Evolutionary conservation across 805 yeast genomes (phyloP).

Genomic region (Wickerhamiella parazyma): DNA sequence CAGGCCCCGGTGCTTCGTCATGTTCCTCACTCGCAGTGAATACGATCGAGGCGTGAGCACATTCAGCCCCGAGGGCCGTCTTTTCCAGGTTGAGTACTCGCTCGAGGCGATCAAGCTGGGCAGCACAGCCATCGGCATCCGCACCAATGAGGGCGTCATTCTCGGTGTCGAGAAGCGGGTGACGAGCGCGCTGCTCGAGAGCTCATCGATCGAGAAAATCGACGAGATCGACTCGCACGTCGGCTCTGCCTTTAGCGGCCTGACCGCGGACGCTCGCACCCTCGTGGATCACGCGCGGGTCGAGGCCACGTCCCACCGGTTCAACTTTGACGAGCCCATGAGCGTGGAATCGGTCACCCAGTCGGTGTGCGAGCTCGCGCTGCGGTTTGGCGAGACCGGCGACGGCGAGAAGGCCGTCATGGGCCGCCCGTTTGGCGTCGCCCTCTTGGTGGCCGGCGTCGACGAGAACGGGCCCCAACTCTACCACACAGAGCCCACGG

Average conservation of each 20-base stretch:
- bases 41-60: slow-evolving; percentile 98
- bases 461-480: slow-evolving; percentile 95
- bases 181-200: slow-evolving; percentile 79
- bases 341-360: slow-evolving; percentile 90
- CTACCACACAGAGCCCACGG: slow-evolving; percentile 97
- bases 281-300: slow-evolving; percentile 98
- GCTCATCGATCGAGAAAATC: slow-evolving; percentile 88
- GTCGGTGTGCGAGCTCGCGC: slow-evolving; percentile 90
- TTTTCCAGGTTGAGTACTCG: slow-evolving; percentile 96
- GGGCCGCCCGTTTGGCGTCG: slow-evolving; percentile 99
- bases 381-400: slow-evolving; percentile 86
- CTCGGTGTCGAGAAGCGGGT: slow-evolving; percentile 96
- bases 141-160: slow-evolving; percentile 90
- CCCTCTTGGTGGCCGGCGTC: slow-evolving; percentile 84
- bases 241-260: slow-evolving; percentile 98
- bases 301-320: slow-evolving; percentile 61
- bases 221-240: slow-evolving; percentile 88
- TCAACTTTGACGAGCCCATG: slow-evolving; percentile 85
- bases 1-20: slow-evolving; percentile 21
- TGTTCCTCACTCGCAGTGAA: slow-evolving; percentile 99
- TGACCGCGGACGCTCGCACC: slow-evolving; percentile 96
- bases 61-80: slow-evolving; percentile 96
- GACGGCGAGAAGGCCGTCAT: slow-evolving; percentile 86
- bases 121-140: slow-evolving; percentile 96
- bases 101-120: slow-evolving; percentile 93